These are phyloP conservation scores for Saturnispora kantuleensis DNA, from an alignment of 805 yeast genomes.

Conservation along the genomic window DNA sequence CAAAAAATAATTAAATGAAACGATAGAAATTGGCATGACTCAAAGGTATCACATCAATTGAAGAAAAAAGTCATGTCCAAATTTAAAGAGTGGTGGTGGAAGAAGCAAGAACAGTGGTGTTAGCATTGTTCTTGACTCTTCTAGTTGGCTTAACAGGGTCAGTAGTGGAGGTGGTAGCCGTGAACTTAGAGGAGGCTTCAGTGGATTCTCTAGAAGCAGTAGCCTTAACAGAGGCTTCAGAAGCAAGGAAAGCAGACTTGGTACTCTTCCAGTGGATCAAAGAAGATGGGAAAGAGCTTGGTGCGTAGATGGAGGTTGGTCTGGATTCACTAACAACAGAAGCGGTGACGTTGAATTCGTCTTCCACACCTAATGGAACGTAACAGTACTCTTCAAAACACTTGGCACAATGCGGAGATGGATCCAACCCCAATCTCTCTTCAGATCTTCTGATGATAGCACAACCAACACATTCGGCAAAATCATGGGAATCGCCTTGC, in stretches of 20 bases:
- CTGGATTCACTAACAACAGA: slow-evolving; percentile 7
- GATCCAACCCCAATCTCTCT: slow-evolving; percentile 50
- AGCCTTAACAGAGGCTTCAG: slow-evolving; percentile 2
- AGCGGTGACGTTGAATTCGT: slow-evolving; percentile 2
- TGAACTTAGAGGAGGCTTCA: no score
- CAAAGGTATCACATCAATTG: background rate
- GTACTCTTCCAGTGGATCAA: slow-evolving; percentile 8
- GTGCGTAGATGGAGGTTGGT: slow-evolving; percentile 13
- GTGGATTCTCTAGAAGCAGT: slow-evolving; percentile 6
- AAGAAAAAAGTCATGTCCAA: background rate
- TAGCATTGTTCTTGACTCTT: slow-evolving; percentile 7
- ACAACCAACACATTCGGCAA: slow-evolving; percentile 70
- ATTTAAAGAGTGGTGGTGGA: background rate
- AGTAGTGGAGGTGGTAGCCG: slow-evolving; percentile 2
- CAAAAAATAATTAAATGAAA: background rate
- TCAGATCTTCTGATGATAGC: slow-evolving; percentile 70
- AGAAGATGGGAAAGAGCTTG: slow-evolving; percentile 12
- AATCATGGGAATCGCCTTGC: slow-evolving; percentile 53
- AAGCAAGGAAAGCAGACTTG: slow-evolving; percentile 4
- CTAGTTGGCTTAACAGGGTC: background rate
- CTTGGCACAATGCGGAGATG: slow-evolving; percentile 41
- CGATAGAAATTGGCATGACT: background rate
- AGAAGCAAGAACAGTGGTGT: background rate
- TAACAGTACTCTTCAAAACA: slow-evolving; percentile 68
- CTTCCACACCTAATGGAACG: slow-evolving; percentile 7